A percentile compares a stretch with the other conserved stretches of the same genome.
These are phyloP conservation scores for Eucalyptus rudis DNA, from an alignment of 345 rosid species.

Conservation along the genomic window DNA sequence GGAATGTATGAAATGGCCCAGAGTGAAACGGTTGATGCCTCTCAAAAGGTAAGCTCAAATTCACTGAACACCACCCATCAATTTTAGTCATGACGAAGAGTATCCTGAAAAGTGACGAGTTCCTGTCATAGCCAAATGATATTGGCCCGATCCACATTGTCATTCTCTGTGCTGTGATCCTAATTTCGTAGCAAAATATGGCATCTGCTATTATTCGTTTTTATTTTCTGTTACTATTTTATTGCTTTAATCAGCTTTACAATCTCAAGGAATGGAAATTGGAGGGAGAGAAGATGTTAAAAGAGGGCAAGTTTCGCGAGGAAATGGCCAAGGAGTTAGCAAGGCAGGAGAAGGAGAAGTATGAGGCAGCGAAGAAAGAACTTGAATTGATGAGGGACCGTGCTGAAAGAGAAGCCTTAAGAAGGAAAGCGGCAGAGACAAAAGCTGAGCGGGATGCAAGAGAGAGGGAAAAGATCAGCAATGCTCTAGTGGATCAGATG, in stretches of 20 bases:
- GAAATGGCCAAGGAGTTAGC: conserved; percentile 43
- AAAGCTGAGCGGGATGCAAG: conserved; percentile 35
- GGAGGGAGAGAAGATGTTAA: conserved; percentile 46
- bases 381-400: conserved; percentile 23
- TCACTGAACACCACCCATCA: neutral
- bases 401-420: conserved; percentile 38
- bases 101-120: neutral
- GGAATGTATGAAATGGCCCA: conserved; percentile 74
- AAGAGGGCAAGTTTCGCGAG: conserved; percentile 33
- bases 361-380: conserved; percentile 49
- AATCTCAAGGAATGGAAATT: conserved; percentile 25
- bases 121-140: neutral
- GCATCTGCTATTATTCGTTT: neutral
- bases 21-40: conserved; percentile 60
- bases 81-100: neutral
- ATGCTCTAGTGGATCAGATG: conserved; percentile 34
- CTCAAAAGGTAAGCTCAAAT: conserved; percentile 44
- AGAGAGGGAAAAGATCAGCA: conserved; percentile 65
- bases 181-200: neutral
- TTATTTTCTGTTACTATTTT: neutral
- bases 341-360: conserved; percentile 45
- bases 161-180: neutral
- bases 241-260: conserved; percentile 20
- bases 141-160: neutral
- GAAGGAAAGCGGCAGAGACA: conserved; percentile 47